phyloP scores from a whole-genome alignment of 352 stramenopile species.

The Pythium sp. region DNA sequence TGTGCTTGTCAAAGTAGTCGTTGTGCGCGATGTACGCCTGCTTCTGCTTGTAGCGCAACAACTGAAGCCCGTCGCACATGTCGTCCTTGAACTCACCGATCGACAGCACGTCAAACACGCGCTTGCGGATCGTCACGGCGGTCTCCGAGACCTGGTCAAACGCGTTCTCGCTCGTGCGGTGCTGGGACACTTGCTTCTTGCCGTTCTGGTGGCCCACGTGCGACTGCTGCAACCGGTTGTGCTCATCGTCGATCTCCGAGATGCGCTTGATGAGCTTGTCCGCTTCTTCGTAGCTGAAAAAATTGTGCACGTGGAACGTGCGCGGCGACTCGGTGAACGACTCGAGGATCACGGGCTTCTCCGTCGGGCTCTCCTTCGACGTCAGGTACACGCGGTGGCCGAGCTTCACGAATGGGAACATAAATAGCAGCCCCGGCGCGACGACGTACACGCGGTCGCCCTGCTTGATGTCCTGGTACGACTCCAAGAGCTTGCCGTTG shows the following conservation, averaged over 20 bases:
- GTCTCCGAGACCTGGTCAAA: constrained; percentile 83
- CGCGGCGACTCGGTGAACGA: constrained; percentile 77
- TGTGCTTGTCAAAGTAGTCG: constrained; percentile 88
- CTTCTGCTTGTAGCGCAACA: constrained; percentile 94
- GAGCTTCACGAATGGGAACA: constrained; percentile 81
- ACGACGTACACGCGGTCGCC: constrained; percentile 75
- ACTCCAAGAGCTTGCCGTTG: constrained; percentile 43
- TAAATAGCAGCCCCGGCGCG: constrained; percentile 62
- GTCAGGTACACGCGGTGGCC: constrained; percentile 66
- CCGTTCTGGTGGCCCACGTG: constrained; percentile 67
- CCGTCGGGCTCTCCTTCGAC: constrained; percentile 51
- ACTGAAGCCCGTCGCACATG: constrained; percentile 93
- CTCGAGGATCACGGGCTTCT: constrained; percentile 64
- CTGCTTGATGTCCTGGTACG: constrained; percentile 48
- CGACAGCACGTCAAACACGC: constrained; percentile 90
- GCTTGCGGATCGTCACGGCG: constrained; percentile 71
- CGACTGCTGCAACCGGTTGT: constrained; percentile 83
- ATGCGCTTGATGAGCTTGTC: constrained; percentile 79
- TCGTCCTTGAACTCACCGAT: constrained; percentile 88
- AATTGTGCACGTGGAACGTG: constrained; percentile 86
- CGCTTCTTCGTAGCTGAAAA: constrained; percentile 80
- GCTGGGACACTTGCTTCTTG: constrained; percentile 64
- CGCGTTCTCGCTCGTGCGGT: constrained; percentile 87
- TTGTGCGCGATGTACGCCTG: constrained; percentile 93
- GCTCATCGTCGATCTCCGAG: constrained; percentile 76